Conservation (phyloP, 1,284 basidiomycete genomes). For the Grifola frondosa region DNA sequence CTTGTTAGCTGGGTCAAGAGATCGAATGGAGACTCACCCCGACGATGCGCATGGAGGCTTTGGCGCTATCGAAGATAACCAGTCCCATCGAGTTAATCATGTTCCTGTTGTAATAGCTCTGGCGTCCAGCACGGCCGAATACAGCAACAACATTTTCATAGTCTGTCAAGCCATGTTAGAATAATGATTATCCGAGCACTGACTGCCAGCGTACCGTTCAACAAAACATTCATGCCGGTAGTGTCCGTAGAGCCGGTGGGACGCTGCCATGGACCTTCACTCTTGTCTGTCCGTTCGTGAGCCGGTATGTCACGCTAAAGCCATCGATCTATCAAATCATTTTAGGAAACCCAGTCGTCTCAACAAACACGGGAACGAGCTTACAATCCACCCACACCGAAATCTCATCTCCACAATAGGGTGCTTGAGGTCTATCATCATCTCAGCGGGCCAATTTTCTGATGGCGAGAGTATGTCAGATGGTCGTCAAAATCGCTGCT, state of each 20-base stretch:
- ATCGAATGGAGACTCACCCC: constrained; percentile 3
- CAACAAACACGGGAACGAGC: background rate
- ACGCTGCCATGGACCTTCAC: constrained; percentile 12
- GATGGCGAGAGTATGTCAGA: no score
- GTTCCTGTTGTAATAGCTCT: constrained; percentile 13
- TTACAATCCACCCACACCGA: constrained; percentile 10
- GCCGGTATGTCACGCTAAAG: constrained; percentile 12
- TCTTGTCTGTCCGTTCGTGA: background rate
- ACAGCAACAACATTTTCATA: constrained; percentile 13
- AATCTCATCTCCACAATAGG: constrained; percentile 14
- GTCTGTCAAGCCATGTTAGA: constrained; percentile 2
- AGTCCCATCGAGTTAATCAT: constrained; percentile 16
- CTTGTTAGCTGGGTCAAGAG: background rate
- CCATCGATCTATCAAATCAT: constrained; percentile 21
- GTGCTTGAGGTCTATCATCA: constrained; percentile 5
- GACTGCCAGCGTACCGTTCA: background rate
- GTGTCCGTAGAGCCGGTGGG: background rate
- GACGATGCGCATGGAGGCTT: constrained; percentile 7
- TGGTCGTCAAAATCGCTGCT: no score
- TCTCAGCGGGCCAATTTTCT: no score
- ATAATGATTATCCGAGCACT: background rate
- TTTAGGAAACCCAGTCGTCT: no score
- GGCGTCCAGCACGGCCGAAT: constrained; percentile 15
- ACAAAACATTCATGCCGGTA: background rate
- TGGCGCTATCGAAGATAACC: constrained; percentile 13